Evolutionary conservation across 805 yeast genomes (phyloP).

Genomic region (Citeromyces matritensis): DNA sequence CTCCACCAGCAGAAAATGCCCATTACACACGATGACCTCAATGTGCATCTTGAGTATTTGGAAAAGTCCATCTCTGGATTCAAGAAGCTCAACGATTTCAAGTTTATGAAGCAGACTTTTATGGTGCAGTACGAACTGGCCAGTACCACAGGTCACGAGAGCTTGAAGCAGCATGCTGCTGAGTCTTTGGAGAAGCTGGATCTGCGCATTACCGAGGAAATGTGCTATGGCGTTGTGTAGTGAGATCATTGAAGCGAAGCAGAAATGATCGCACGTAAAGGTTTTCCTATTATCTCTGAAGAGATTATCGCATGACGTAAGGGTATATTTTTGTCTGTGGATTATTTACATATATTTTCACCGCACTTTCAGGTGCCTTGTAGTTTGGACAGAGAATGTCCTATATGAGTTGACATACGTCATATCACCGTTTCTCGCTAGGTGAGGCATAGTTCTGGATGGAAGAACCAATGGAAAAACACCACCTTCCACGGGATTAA

Average conservation of each 20-base stretch:
- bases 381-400: no score
- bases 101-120: constrained; percentile 23
- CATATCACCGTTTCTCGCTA: no score
- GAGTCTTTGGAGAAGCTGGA: constrained; percentile 14
- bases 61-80: constrained; percentile 29
- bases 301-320: no score
- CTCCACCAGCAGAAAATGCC: no score
- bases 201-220: constrained; percentile 13
- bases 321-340: no score
- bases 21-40: constrained; percentile 6
- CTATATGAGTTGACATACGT: no score
- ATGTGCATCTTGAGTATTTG: constrained; percentile 19
- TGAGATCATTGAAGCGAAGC: no score
- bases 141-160: constrained; percentile 11
- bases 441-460: neutral
- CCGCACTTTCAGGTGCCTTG: no score
- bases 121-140: constrained; percentile 12
- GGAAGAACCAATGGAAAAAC: neutral
- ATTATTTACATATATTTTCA: no score
- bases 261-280: constrained; percentile 2
- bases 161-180: constrained; percentile 16
- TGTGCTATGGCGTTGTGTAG: constrained; percentile 4
- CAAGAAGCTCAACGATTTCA: constrained; percentile 19
- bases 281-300: no score
- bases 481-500: no score